A percentile compares a stretch with the other conserved stretches of the same genome.
These are phyloP conservation scores for Microdochium paspali DNA, from an alignment of 2,329 filamentous ascomycete genomes.

Conservation along the genomic window DNA sequence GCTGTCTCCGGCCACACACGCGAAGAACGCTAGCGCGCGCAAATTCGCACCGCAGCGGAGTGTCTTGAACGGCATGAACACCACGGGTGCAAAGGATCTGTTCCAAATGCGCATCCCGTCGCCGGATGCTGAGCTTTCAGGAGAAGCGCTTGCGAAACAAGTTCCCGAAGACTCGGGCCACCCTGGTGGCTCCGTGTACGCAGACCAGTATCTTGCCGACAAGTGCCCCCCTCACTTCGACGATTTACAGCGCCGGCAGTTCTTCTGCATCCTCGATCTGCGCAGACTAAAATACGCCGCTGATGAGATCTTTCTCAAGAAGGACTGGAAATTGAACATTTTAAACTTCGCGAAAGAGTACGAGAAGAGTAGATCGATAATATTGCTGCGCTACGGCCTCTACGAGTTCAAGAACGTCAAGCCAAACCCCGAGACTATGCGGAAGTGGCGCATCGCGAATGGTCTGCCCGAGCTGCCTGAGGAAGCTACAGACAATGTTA, in stretches of 20 bases:
- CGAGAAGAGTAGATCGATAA: conserved; percentile 52
- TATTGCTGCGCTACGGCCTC: conserved; percentile 50
- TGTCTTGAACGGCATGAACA: conserved; percentile 38
- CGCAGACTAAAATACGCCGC: conserved; percentile 52
- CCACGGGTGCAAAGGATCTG: conserved; percentile 38
- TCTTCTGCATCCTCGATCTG: conserved; percentile 54
- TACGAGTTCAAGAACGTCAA: conserved; percentile 56
- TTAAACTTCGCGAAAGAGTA: conserved; percentile 56
- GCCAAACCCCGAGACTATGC: conserved; percentile 46
- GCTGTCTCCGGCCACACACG: conserved; percentile 12
- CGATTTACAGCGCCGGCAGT: conserved; percentile 50
- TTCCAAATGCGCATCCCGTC: conserved; percentile 51
- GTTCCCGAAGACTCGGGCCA: conserved; percentile 42
- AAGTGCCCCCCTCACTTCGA: conserved; percentile 48
- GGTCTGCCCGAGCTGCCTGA: conserved; percentile 41
- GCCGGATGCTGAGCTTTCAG: conserved; percentile 45
- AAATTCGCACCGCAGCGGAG: conserved; percentile 24
- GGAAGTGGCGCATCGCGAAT: conserved; percentile 48
- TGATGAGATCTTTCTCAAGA: conserved; percentile 49
- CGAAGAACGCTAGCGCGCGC: conserved; percentile 12
- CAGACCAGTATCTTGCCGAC: conserved; percentile 48
- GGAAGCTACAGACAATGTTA: conserved; percentile 22
- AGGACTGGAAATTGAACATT: conserved; percentile 55
- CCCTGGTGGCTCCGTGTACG: conserved; percentile 46
- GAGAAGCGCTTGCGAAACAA: conserved; percentile 42